Base-by-base conservation (phyloP, 73 alveolate species). In the Effrenium voratum region DNA sequence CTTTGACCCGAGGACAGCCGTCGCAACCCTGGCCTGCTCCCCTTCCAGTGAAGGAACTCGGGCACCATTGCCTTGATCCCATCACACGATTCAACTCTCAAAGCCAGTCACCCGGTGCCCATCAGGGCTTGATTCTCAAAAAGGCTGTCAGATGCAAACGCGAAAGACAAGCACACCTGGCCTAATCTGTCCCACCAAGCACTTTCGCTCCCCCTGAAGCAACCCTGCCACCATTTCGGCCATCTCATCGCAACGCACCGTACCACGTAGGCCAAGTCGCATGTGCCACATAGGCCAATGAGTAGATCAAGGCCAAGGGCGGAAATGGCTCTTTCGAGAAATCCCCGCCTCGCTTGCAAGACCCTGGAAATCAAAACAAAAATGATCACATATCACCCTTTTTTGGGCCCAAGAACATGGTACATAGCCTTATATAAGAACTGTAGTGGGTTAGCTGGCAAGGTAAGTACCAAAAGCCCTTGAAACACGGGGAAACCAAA, bases 251-350 rank as follows among this genome's bases (percentile, higher is more conserved):
- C 32, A 10, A n/a, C n/a, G n/a, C n/a, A n/a, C n/a, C n/a, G n/a
- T n/a, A n/a, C n/a, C n/a, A n/a, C n/a, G n/a, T 47, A 13, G 38
- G 85, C 92, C 73, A 47, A 70, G 86, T 70, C 57, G 38, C 98
- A 30, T 92, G 98, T 0, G 98, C 91, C 91, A 92, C 91, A 40
- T 92, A 92, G n/a, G 98, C 90, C 82, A 92, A 40, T 8, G 98
- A 92, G 68, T 92, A 92, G 68, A 92, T 82, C 91, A 92, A 77
- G 38, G 98, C 92, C 98, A 92, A 66, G 19, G 98, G 98, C 44
- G 98, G 98, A 52, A 92, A 92, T 26, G 98, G 91, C 5, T 38
- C 28, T 38, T 4, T 22, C 24, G 97, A 68, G 55, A 90, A 90
- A 22, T 90, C 97, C 5, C 97, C 97, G 34, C 82, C 22, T 5